phyloP scores from a whole-genome alignment of 495 filamentous ascomycete genomes.

The Mytilinidion resinicola region DNA sequence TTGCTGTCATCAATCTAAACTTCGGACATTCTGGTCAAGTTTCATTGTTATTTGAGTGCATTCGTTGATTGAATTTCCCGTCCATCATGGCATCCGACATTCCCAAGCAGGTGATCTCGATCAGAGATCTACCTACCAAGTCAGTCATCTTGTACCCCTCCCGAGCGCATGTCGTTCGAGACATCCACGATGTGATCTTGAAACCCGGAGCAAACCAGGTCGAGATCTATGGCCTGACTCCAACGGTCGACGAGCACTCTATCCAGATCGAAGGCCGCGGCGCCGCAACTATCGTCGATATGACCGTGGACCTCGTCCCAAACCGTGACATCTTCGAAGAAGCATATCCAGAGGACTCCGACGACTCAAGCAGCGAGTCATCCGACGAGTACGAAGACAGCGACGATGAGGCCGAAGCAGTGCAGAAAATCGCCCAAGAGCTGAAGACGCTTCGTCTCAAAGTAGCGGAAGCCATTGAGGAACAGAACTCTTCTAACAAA shows the following conservation, averaged over 20 bases:
- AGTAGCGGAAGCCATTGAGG: slow-evolving; percentile 30
- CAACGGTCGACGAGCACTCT: slow-evolving; percentile 57
- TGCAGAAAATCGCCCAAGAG: slow-evolving; percentile 26
- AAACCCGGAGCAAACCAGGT: slow-evolving; percentile 60
- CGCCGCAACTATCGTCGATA: slow-evolving; percentile 57
- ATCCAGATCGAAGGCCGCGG: slow-evolving; percentile 66
- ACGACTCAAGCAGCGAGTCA: slow-evolving; percentile 33
- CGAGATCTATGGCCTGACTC: slow-evolving; percentile 57
- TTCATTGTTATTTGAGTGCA: too few species aligned
- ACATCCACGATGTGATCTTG: slow-evolving; percentile 54
- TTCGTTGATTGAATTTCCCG: too few species aligned
- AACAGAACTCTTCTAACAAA: slow-evolving; percentile 34
- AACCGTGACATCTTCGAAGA: slow-evolving; percentile 55
- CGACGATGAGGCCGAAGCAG: slow-evolving; percentile 25
- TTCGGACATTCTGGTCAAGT: too few species aligned
- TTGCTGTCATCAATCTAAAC: too few species aligned
- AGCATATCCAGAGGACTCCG: slow-evolving; percentile 46
- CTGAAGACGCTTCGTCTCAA: slow-evolving; percentile 22
- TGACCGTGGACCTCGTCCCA: slow-evolving; percentile 55
- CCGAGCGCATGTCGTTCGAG: slow-evolving; percentile 55
- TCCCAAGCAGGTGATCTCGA: slow-evolving; percentile 31
- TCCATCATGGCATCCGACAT: slow-evolving; percentile 1
- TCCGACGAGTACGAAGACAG: slow-evolving; percentile 33
- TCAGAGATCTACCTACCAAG: slow-evolving; percentile 52
- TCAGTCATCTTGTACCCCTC: slow-evolving; percentile 57